Percentiles rank a stretch among this genome's conserved stretches.
Evolutionary conservation across 2,329 filamentous ascomycete species (phyloP).

Genomic region (Fusarium denticulatum): DNA sequence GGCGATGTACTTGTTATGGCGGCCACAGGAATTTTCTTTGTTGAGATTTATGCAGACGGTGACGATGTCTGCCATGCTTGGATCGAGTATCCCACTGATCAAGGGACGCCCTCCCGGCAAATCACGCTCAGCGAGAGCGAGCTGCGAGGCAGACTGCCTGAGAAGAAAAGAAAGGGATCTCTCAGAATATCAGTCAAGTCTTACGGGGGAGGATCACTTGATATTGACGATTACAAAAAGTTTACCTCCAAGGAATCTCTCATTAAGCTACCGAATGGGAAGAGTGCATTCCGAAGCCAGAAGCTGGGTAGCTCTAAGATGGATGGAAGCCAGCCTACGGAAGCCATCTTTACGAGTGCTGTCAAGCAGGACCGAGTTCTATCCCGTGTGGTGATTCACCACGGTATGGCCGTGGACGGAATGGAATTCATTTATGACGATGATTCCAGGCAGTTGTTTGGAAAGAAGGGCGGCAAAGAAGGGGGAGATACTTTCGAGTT

Average conservation of each 20-base stretch:
- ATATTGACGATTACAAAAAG: constrained; percentile 78
- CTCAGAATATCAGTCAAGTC: constrained; percentile 81
- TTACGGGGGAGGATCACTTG: constrained; percentile 76
- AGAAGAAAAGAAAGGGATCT: constrained; percentile 75
- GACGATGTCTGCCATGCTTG: constrained; percentile 83
- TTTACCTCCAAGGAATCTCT: constrained; percentile 77
- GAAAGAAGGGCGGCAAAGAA: constrained; percentile 76
- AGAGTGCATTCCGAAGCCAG: constrained; percentile 79
- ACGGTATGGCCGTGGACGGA: constrained; percentile 81
- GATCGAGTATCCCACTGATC: constrained; percentile 79
- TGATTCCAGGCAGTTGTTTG: constrained; percentile 83
- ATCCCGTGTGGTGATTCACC: constrained; percentile 78
- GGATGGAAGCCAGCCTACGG: constrained; percentile 74
- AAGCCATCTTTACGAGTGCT: constrained; percentile 79
- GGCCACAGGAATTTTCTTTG: constrained; percentile 81
- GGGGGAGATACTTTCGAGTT: constrained; percentile 81
- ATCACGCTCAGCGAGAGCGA: constrained; percentile 79
- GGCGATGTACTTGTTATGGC: constrained; percentile 81
- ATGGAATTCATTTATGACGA: constrained; percentile 96
- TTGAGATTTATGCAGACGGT: constrained; percentile 84
- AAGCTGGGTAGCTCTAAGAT: constrained; percentile 78
- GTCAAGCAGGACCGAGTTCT: constrained; percentile 76
- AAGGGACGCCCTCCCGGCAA: constrained; percentile 73
- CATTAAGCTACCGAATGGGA: constrained; percentile 76
- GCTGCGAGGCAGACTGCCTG: constrained; percentile 75